A percentile compares a stretch with the other conserved stretches of the same genome.
phyloP scores from a whole-genome alignment of 805 yeast species.

The Starmerella bacillaris region DNA sequence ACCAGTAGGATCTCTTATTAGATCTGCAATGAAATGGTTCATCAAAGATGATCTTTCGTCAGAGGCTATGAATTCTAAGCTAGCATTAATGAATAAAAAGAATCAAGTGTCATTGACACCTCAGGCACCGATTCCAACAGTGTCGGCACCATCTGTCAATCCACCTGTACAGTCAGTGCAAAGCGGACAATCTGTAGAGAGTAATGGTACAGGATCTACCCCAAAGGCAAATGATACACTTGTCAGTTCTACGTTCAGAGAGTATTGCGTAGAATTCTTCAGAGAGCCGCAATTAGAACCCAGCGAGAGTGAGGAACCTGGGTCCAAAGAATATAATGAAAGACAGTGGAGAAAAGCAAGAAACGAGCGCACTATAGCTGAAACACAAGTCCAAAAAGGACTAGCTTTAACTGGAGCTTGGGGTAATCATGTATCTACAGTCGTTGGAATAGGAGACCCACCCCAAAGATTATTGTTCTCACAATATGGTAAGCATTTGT shows the following conservation, averaged over 20 bases:
- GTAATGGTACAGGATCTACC: background rate
- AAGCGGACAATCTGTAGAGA: background rate
- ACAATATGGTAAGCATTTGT: conserved; percentile 74
- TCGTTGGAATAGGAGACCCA: conserved; percentile 25
- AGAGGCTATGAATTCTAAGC: background rate
- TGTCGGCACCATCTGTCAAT: background rate
- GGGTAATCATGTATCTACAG: conserved; percentile 54
- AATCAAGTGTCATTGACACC: background rate
- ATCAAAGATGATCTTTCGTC: conserved; percentile 3
- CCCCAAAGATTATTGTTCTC: conserved; percentile 45
- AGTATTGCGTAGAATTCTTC: conserved; percentile 59
- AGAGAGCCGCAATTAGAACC: conserved; percentile 90
- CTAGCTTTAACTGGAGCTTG: conserved; percentile 72
- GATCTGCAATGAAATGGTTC: conserved; percentile 7
- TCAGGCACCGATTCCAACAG: conserved; percentile 1
- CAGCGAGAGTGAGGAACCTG: conserved; percentile 76
- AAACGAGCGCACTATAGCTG: conserved; percentile 69
- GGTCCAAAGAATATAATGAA: conserved; percentile 66
- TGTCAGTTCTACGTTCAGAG: conserved; percentile 23
- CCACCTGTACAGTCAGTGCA: background rate
- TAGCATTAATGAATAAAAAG: background rate
- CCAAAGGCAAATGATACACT: no score
- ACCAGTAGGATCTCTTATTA: conserved; percentile 2
- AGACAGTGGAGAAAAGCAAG: conserved; percentile 79
- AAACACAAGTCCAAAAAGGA: conserved; percentile 79